Evolutionary conservation across 345 rosid species (phyloP), one percentile per base, ranked within the genome.

Genomic region (Eucalyptus erythrocorys): DNA sequence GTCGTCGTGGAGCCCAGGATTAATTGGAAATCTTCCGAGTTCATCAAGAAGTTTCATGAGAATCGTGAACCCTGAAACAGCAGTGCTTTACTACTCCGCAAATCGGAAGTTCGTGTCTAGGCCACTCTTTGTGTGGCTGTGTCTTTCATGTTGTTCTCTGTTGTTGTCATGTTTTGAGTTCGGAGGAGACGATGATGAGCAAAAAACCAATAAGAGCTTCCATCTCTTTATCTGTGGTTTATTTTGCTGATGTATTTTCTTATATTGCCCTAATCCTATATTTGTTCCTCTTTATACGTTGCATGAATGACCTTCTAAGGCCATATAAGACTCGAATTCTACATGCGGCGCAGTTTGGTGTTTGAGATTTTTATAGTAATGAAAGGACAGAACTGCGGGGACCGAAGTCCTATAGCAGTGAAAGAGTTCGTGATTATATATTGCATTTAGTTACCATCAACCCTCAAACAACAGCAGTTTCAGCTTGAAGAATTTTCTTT

Each of bases 41-140:
- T 91, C 89, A 92, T 92, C 89, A 89, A 22, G 89, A 91, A 90
- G 89, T 91, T 92, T 76, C 94, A 91, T 68, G 93, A 92, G 87
- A 89, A 81, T 89, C 91, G 86, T 13, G 93, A 17, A 48, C 32
- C 76, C 32, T 81, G 79, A 88, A 53, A 30, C 48, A 45, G 55
- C 43, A 8, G 48, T 21, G 15, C 76, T 32, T 59, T 27, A 9
- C 22, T 21, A 1, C 47, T 37, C 47, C 47, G 11, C 12, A 21
- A 21, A 37, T 40, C 2, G 47, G 27, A 76, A 76, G 82, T 76
- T 24, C 21, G 27, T 71, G 81, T 71, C 81, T 37, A 37, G 81
- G 45, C 81, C 26, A 11, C 84, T 22, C 82, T 37, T 21, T 76
- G 47, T 1, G 45, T 37, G 45, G 45, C 45, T 21, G 26, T 19